Evolutionary conservation across 2,329 filamentous ascomycete species (phyloP).

Genomic region (Didymella glomerata): DNA sequence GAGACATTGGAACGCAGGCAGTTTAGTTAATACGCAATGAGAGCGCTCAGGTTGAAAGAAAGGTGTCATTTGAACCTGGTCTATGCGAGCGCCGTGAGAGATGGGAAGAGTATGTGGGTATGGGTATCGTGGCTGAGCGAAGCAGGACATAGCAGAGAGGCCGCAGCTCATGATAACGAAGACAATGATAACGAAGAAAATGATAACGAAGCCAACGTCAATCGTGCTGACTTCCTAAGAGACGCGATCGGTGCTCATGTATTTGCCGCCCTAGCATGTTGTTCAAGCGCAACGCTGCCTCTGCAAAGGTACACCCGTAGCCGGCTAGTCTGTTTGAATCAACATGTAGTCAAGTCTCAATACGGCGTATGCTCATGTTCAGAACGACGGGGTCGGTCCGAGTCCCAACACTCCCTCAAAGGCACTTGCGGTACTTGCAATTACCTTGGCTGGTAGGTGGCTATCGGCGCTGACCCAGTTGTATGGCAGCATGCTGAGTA

Average conservation of each 20-base stretch:
- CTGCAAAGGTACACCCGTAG: neutral
- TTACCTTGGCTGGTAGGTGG: neutral
- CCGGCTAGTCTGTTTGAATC: neutral
- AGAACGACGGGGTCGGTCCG: neutral
- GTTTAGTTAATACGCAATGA: no score
- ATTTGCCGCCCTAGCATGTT: neutral
- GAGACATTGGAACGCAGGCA: no score
- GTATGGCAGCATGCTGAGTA: neutral
- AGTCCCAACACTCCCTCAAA: neutral
- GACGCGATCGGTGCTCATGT: neutral
- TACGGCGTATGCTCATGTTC: neutral
- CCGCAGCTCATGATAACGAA: neutral
- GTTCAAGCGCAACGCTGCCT: neutral
- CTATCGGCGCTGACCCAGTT: constrained; percentile 6
- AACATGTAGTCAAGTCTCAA: neutral
- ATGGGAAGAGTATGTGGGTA: neutral
- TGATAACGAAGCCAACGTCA: neutral
- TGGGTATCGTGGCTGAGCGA: neutral
- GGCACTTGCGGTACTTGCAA: neutral
- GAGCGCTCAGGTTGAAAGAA: no score
- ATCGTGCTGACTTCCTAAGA: neutral
- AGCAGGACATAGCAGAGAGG: neutral
- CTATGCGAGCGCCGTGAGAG: neutral
- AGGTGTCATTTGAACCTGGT: neutral
- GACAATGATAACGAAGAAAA: no score